A percentile compares a stretch with the other conserved stretches of the same genome.
Conservation (phyloP, 345 rosid genomes). For the Murraya koenigii region DNA sequence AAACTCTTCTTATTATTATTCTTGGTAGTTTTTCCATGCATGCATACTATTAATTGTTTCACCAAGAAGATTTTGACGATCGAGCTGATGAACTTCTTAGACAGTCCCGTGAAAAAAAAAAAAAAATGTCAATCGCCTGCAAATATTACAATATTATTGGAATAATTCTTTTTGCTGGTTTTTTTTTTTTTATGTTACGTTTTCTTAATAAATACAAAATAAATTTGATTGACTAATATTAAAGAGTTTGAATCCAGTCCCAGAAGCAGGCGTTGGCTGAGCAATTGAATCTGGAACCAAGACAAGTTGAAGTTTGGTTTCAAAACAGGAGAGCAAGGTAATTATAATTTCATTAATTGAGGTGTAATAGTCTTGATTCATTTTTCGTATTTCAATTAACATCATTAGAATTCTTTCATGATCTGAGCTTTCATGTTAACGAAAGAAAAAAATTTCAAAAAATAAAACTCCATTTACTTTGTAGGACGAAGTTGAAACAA, state of each 20-base stretch:
- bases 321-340: conserved; percentile 70
- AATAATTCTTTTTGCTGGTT: neutral
- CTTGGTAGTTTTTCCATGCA: too few relatives aligned
- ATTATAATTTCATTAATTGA: neutral
- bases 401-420: neutral
- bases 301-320: conserved; percentile 71
- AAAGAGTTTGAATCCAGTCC: conserved; percentile 24
- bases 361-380: too few relatives aligned
- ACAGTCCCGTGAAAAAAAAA: too few relatives aligned
- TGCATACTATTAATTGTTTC: too few relatives aligned
- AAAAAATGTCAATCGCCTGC: too few relatives aligned
- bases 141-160: neutral
- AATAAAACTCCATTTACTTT: neutral
- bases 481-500: conserved; percentile 56
- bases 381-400: too few relatives aligned
- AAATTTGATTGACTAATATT: neutral
- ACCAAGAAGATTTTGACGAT: neutral
- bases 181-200: neutral
- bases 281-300: conserved; percentile 37
- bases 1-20: too few relatives aligned
- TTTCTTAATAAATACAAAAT: neutral
- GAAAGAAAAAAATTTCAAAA: too few relatives aligned
- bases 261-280: conserved; percentile 47
- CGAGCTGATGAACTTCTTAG: neutral
- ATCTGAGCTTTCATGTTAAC: too few relatives aligned